phyloP scores from a whole-genome alignment of 805 yeast genomes.

The Millerago galiae region DNA sequence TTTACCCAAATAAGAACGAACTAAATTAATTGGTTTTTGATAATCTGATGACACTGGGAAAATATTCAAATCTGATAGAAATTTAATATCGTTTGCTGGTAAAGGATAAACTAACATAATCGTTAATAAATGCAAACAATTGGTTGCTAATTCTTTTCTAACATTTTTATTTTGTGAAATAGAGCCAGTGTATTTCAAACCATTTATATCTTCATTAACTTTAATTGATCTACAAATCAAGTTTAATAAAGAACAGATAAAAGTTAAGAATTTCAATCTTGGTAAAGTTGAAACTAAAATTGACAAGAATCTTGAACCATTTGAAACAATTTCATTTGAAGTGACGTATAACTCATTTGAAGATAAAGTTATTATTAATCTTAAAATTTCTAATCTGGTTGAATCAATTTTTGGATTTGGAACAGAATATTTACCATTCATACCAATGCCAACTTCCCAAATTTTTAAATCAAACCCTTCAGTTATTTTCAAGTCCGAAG shows the following conservation, averaged over 20 bases:
- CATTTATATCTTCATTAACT: slow-evolving; percentile 35
- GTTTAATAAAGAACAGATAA: slow-evolving; percentile 68
- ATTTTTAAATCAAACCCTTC: slow-evolving; percentile 33
- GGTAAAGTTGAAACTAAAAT: slow-evolving; percentile 45
- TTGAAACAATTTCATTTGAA: slow-evolving; percentile 34
- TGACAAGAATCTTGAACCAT: slow-evolving; percentile 59
- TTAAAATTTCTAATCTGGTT: slow-evolving; percentile 61
- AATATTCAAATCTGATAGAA: slow-evolving; percentile 30
- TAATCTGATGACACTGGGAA: slow-evolving; percentile 11
- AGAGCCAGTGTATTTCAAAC: slow-evolving; percentile 29
- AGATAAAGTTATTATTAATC: slow-evolving; percentile 52
- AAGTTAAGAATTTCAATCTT: slow-evolving; percentile 39
- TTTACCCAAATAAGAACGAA: slow-evolving; percentile 45
- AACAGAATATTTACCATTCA: slow-evolving; percentile 23
- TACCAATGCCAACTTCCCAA: slow-evolving; percentile 83
- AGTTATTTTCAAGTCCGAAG: not conserved
- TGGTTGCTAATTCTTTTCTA: slow-evolving; percentile 42
- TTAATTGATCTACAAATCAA: slow-evolving; percentile 46
- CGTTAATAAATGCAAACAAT: slow-evolving; percentile 56
- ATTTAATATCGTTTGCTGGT: slow-evolving; percentile 39
- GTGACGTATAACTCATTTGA: slow-evolving; percentile 54
- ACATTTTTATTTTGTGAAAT: slow-evolving; percentile 18
- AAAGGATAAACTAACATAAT: slow-evolving; percentile 57
- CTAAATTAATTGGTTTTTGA: slow-evolving; percentile 38
- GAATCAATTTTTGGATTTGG: slow-evolving; percentile 44